Percentiles rank a stretch among this genome's conserved stretches.
Conservation (phyloP, 495 filamentous ascomycete genomes). For the Bathelium albidoporum region DNA sequence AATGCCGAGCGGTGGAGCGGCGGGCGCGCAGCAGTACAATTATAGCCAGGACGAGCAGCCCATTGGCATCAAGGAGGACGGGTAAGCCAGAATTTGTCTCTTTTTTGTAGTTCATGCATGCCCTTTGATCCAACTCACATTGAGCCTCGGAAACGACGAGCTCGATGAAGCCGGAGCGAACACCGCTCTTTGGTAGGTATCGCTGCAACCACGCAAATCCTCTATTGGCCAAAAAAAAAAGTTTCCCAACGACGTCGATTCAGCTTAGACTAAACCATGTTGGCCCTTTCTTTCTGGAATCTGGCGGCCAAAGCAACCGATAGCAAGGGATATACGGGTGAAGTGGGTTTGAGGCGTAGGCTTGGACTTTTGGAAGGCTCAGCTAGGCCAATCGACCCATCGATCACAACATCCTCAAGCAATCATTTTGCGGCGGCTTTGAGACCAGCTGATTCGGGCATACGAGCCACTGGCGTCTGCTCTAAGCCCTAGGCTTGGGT, state of each 20-base stretch:
- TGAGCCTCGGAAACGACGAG: too few relatives aligned
- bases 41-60: slow-evolving; percentile 37
- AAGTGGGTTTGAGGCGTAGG: too few relatives aligned
- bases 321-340: background rate
- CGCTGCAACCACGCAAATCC: background rate
- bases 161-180: too few relatives aligned
- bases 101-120: slow-evolving; percentile 18
- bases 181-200: background rate
- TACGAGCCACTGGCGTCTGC: too few relatives aligned
- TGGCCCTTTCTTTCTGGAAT: background rate
- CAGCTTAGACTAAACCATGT: background rate
- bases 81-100: slow-evolving; percentile 59
- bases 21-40: slow-evolving; percentile 12
- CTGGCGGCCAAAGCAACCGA: background rate
- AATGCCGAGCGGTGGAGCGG: background rate
- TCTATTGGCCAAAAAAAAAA: background rate
- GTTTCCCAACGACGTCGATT: background rate
- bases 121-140: background rate
- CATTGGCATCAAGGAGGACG: slow-evolving; percentile 87
- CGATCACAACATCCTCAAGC: too few relatives aligned
- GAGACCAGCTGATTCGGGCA: too few relatives aligned
- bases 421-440: too few relatives aligned
- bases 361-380: too few relatives aligned
- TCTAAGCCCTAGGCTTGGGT: background rate
- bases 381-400: too few relatives aligned